These are phyloP conservation scores for Pyrenophora tritici-repentis DNA, from an alignment of 2,329 filamentous ascomycete species.

Conservation along the genomic window DNA sequence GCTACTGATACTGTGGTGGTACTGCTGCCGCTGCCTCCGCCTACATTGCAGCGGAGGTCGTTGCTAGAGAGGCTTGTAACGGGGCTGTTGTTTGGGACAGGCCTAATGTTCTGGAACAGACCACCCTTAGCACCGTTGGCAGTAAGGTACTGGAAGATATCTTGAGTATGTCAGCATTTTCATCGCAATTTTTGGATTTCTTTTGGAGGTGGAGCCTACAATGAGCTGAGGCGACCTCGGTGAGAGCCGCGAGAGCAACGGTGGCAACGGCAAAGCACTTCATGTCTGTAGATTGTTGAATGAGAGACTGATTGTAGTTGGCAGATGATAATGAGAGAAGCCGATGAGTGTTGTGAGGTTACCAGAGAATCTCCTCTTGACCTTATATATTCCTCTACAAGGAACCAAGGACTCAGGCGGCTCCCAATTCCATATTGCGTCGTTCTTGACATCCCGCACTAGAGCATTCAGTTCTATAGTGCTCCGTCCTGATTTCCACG, in stretches of 20 bases:
- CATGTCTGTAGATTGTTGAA: slow-evolving; percentile 26
- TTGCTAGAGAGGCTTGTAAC: slow-evolving; percentile 39
- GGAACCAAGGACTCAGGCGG: not conserved
- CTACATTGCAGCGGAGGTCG: slow-evolving; percentile 47
- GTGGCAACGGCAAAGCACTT: slow-evolving; percentile 42
- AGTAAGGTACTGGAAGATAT: slow-evolving; percentile 47
- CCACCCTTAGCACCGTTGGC: slow-evolving; percentile 43
- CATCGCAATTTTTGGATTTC: not conserved
- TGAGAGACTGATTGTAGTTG: slow-evolving; percentile 7
- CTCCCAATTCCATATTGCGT: slow-evolving; percentile 29
- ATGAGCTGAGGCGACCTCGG: slow-evolving; percentile 45
- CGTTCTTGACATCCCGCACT: slow-evolving; percentile 21
- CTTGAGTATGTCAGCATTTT: slow-evolving; percentile 24
- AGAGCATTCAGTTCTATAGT: slow-evolving; percentile 2
- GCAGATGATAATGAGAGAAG: slow-evolving; percentile 9
- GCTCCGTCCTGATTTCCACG: too few species aligned
- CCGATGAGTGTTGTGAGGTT: slow-evolving; percentile 3
- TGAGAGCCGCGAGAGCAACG: slow-evolving; percentile 40
- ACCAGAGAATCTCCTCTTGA: slow-evolving; percentile 9
- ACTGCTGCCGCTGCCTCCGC: slow-evolving; percentile 31
- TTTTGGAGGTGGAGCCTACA: slow-evolving; percentile 28
- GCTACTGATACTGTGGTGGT: slow-evolving; percentile 44
- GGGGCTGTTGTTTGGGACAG: slow-evolving; percentile 47
- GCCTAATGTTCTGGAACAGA: slow-evolving; percentile 45
- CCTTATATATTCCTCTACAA: slow-evolving; percentile 26